These are phyloP conservation scores for Nemania sp. DNA, from an alignment of 2,329 filamentous ascomycete species.

Conservation along the genomic window DNA sequence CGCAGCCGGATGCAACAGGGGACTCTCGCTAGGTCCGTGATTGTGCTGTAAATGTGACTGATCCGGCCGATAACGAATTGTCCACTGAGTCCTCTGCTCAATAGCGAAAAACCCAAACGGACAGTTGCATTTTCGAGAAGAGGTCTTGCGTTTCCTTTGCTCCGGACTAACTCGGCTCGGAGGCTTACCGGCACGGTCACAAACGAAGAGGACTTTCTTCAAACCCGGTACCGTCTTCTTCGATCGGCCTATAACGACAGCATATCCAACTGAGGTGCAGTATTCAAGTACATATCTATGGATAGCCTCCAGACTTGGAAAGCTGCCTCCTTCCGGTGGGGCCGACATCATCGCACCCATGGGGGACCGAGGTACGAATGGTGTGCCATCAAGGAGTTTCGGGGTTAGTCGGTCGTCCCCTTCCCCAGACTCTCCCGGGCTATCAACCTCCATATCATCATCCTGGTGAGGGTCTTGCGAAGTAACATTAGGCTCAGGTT, in stretches of 20 bases:
- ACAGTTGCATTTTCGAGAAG: conserved; percentile 76
- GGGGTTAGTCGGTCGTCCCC: conserved; percentile 59
- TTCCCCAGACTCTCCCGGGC: conserved; percentile 60
- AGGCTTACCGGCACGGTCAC: conserved; percentile 73
- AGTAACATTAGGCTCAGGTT: conserved; percentile 47
- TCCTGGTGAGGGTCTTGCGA: conserved; percentile 57
- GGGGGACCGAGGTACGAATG: conserved; percentile 65
- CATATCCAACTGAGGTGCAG: conserved; percentile 75
- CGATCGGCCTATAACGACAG: conserved; percentile 74
- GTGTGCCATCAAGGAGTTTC: conserved; percentile 62
- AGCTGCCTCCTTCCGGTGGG: conserved; percentile 73
- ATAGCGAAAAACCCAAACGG: conserved; percentile 78
- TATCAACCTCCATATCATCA: conserved; percentile 67
- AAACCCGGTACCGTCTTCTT: conserved; percentile 75
- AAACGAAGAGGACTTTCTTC: conserved; percentile 76
- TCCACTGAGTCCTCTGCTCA: conserved; percentile 75
- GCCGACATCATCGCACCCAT: conserved; percentile 72
- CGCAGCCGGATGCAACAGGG: conserved; percentile 73
- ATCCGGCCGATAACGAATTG: conserved; percentile 73
- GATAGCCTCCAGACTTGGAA: conserved; percentile 72
- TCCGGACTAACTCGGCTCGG: conserved; percentile 72
- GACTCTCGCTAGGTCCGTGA: conserved; percentile 74
- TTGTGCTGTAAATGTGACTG: conserved; percentile 70
- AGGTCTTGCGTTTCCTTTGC: conserved; percentile 73
- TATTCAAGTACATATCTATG: conserved; percentile 74